Evolutionary conservation across 768 basidiomycete species (phyloP).

Genomic region (Wakefieldia striispora): DNA sequence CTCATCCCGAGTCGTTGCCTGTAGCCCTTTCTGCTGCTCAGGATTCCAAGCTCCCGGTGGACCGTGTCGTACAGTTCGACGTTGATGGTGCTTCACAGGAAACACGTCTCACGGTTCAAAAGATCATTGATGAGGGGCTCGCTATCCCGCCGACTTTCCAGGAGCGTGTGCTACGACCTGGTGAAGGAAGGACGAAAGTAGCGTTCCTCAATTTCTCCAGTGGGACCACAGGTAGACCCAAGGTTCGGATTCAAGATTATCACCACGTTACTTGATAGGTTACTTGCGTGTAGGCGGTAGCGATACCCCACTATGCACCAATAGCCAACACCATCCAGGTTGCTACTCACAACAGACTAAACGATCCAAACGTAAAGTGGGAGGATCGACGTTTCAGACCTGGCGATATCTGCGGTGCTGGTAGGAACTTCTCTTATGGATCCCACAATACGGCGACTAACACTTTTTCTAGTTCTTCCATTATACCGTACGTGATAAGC

Average conservation of each 20-base stretch:
- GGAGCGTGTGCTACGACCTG: constrained; percentile 50
- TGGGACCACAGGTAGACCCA: constrained; percentile 73
- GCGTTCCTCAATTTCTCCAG: constrained; percentile 75
- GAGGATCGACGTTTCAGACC: constrained; percentile 53
- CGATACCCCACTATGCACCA: constrained; percentile 56
- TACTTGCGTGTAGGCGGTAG: constrained; percentile 44
- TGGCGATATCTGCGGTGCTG: constrained; percentile 60
- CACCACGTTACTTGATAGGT: neutral
- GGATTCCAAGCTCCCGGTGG: constrained; percentile 38
- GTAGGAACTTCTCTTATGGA: constrained; percentile 33
- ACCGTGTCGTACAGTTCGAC: constrained; percentile 45
- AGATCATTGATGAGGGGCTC: constrained; percentile 49
- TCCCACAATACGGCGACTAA: neutral
- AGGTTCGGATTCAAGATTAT: constrained; percentile 39
- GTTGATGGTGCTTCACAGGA: constrained; percentile 6
- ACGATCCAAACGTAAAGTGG: constrained; percentile 35
- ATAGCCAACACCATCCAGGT: constrained; percentile 65
- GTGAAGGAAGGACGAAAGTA: constrained; percentile 67
- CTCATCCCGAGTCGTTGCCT: constrained; percentile 43
- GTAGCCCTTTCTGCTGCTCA: constrained; percentile 47
- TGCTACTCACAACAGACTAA: constrained; percentile 50
- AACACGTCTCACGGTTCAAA: constrained; percentile 39
- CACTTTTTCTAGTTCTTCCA: constrained; percentile 47
- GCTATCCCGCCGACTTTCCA: constrained; percentile 36
- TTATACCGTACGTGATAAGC: constrained; percentile 50